Evolutionary conservation across 2,329 filamentous ascomycete species (phyloP), one percentile per base, ranked within the genome.

Genomic region (Venturiaceae sp.): DNA sequence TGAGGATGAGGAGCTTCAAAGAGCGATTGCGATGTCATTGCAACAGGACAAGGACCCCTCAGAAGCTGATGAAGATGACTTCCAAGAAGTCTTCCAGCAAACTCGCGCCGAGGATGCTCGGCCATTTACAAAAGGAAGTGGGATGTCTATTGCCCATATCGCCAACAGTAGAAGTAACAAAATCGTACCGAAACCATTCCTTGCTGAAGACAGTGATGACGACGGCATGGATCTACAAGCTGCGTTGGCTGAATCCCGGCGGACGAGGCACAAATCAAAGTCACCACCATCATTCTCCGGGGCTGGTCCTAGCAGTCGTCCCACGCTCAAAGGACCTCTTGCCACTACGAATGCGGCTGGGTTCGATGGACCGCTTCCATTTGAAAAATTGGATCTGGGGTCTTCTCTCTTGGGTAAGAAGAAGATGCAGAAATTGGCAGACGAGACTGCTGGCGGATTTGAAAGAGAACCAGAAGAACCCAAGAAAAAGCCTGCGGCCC

Each of bases 1-100:
- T 16, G 84, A 88, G 39, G 87, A 92, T 19, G 85, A 88, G 62
- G 90, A 96, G 55, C 77, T 97, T 5, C 84, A 84, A 60, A 81
- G 80, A 61, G 92, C 92, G 13, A 96, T 97, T 66, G 87, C 88
- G 1, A 78, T 97, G 71, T 97, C 92, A 5, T 74, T 97, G 37
- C 81, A 77, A 56, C 65, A 86, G 64, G 61, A 33, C 63, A 61
- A 66, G 34, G 65, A 68, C 16, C 6, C 4, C n/a, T 39, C 37
- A 13, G 64, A 65, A 8, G 68, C 64, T 3, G 70, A 72, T 33
- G 67, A 76, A n/a, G 72, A 77, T 41, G 69, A 73, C 14, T 73
- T 73, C 50, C 69, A 71, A 9, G 74, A 77, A 62, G 72, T 74
- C 0, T 80, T 80, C 58, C 75, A 73, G 54, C 60, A 73, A 59